A percentile compares a stretch with the other conserved stretches of the same genome.
These are phyloP conservation scores for Phellopilus nigrolimitatus DNA, from an alignment of 1,284 basidiomycete genomes.

Conservation along the genomic window DNA sequence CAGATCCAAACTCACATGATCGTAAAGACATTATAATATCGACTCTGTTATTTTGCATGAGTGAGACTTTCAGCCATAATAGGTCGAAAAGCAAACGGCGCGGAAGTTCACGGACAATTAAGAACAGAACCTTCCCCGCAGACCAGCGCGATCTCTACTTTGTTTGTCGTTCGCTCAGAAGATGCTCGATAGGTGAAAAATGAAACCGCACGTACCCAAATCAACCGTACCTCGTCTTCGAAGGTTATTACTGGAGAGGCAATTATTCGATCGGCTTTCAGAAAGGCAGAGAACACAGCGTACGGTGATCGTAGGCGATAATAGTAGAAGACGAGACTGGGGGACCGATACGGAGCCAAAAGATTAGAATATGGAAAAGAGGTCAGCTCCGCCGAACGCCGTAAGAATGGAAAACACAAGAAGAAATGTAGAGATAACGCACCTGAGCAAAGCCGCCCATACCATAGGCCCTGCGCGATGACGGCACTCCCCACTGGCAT, in stretches of 20 bases:
- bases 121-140: conserved; percentile 14
- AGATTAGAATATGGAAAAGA: neutral
- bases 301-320: conserved; percentile 16
- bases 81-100: neutral
- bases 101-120: conserved; percentile 3
- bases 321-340: conserved; percentile 14
- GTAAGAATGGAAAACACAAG: neutral
- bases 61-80: neutral
- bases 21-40: conserved; percentile 19
- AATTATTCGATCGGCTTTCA: neutral
- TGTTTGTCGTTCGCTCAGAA: neutral
- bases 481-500: neutral
- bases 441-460: conserved; percentile 16
- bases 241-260: conserved; percentile 12
- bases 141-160: conserved; percentile 15
- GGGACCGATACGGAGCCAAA: neutral
- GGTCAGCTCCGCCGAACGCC: neutral
- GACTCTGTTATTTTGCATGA: conserved; percentile 4
- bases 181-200: neutral
- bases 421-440: neutral
- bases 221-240: conserved; percentile 15
- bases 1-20: conserved; percentile 6
- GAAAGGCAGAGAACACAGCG: neutral
- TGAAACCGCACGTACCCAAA: conserved; percentile 15
- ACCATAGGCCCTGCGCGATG: conserved; percentile 10